Evolutionary conservation across 2,329 filamentous ascomycete species (phyloP).

Genomic region (Diaporthe amygdali): DNA sequence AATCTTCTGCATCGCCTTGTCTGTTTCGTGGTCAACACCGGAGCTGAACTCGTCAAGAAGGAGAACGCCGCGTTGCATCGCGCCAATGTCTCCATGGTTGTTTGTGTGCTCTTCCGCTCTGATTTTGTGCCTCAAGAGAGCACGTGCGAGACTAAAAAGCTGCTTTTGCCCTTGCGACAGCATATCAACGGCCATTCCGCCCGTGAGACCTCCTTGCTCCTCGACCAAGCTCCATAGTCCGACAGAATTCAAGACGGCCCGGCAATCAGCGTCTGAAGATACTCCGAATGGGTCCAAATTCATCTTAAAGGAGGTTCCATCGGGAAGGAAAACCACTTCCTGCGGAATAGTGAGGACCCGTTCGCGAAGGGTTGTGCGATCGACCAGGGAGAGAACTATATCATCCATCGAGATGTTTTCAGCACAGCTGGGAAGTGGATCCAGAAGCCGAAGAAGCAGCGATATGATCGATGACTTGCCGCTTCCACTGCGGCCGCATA

Average conservation of each 20-base stretch:
- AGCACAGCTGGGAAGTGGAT: constrained; percentile 34
- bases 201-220: not conserved
- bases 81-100: not conserved
- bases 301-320: constrained; percentile 39
- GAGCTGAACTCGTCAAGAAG: constrained; percentile 50
- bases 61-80: constrained; percentile 33
- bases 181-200: not conserved
- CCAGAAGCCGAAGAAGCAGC: constrained; percentile 40
- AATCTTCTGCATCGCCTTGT: constrained; percentile 46
- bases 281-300: constrained; percentile 43
- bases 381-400: constrained; percentile 37
- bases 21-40: constrained; percentile 47
- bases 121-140: not conserved
- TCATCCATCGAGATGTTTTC: constrained; percentile 44
- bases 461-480: constrained; percentile 45
- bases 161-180: constrained; percentile 5
- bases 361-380: constrained; percentile 44
- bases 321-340: constrained; percentile 52
- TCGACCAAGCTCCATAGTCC: not conserved
- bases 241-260: not conserved
- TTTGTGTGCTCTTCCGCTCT: not conserved
- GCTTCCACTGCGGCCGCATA: constrained; percentile 44
- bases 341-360: constrained; percentile 54
- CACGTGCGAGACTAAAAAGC: constrained; percentile 15
- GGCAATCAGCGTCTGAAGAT: not conserved